These are phyloP conservation scores for Euphrasia arctica DNA, from an alignment of 305 asterid genomes.

Conservation along the genomic window DNA sequence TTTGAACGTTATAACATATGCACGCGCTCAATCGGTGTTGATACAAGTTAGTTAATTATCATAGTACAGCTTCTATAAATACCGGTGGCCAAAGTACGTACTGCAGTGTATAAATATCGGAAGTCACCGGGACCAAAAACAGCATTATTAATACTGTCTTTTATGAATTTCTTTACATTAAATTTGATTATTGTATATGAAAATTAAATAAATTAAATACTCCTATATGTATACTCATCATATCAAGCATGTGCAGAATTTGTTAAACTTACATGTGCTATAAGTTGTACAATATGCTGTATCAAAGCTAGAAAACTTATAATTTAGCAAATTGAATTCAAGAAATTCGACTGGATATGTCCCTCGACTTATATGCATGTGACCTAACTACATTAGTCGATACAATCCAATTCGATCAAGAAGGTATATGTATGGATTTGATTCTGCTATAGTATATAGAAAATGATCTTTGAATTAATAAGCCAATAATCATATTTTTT, in stretches of 20 bases:
- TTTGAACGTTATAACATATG: neutral
- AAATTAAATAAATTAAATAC: too few species aligned
- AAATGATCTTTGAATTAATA: too few species aligned
- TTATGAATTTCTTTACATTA: neutral
- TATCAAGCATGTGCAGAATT: too few species aligned
- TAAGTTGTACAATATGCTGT: too few species aligned
- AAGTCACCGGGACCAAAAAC: neutral
- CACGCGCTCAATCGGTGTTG: neutral
- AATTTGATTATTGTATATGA: too few species aligned
- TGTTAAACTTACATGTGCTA: too few species aligned
- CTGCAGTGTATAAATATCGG: neutral
- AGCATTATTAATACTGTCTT: neutral
- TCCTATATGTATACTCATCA: too few species aligned
- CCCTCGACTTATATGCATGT: neutral
- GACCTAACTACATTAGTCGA: neutral
- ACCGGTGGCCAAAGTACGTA: neutral
- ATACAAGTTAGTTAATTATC: constrained; percentile 5
- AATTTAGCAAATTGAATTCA: neutral
- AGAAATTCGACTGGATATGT: neutral
- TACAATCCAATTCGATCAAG: too few species aligned
- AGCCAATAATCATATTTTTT: too few species aligned
- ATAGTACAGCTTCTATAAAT: constrained; percentile 5
- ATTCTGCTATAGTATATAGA: too few species aligned
- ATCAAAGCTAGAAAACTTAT: too few species aligned
- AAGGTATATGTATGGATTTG: neutral